phyloP scores from a whole-genome alignment of 225 moss, liverwort and hornwort genomes.

The Thuidium tamariscinum region DNA sequence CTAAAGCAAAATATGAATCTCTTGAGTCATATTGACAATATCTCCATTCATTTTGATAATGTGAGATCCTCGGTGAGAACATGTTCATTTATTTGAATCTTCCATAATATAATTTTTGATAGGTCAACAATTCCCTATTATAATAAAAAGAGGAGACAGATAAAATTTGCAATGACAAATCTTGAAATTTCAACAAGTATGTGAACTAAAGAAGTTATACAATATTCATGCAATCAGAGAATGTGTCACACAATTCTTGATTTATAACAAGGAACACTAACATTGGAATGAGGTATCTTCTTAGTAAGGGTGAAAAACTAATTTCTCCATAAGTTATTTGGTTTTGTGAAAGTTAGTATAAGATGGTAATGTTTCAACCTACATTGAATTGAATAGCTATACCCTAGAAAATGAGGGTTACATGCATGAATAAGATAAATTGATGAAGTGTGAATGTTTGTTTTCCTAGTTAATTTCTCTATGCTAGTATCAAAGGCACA shows the following conservation, averaged over 20 bases:
- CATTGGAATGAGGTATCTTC: neutral
- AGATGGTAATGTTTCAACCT: neutral
- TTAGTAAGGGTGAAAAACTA: neutral
- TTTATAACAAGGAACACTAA: neutral
- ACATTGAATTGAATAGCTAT: neutral
- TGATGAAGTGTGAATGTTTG: too few species aligned
- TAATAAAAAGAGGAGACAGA: neutral
- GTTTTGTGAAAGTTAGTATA: neutral
- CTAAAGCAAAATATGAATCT: neutral
- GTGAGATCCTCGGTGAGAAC: too few species aligned
- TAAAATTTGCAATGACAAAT: neutral
- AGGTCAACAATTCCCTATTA: neutral
- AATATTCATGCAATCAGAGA: neutral
- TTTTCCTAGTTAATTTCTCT: neutral
- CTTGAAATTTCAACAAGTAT: neutral
- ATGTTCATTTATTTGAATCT: neutral
- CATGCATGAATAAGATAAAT: neutral
- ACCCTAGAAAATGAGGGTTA: neutral
- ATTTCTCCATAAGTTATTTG: neutral
- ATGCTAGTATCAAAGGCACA: neutral
- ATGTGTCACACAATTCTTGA: neutral
- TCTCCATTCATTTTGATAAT: neutral
- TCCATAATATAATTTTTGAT: fast-evolving
- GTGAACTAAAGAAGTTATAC: neutral
- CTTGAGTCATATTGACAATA: neutral